Base-by-base conservation (phyloP, 192 early-diverging fungal species). In the Umbelopsis isabellina region DNA sequence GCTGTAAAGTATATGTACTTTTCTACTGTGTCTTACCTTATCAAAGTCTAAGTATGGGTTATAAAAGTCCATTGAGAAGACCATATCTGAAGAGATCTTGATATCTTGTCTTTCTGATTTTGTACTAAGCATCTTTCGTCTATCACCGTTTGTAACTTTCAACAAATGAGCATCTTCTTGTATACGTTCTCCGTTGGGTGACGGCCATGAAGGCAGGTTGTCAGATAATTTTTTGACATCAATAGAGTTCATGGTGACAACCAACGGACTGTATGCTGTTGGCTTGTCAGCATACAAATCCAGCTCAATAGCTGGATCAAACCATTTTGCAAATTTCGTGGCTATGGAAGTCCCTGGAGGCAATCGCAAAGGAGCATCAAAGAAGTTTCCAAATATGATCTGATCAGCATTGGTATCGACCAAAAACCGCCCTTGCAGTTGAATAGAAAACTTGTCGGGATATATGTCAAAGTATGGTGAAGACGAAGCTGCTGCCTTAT, bases 301-400 rank as follows among this genome's bases (percentile, higher is more conserved):
- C 8, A 82, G 77, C 69, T 91, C 73, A 25, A 95, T 76, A 21
- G 89, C 90, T 10, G 92, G 90, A 76, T 95, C 93, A 70, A 93
- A 91, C 67, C 85, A 83, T 64, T 87, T 86, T 21, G 91, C 86
- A 53, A 93, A 88, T 69, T 88, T 92, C 44, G 93, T 71, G 2
- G 90, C 91, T 48, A 94, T 73, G 61, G 87, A 91, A 11, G 86
- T 79, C 23, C 90, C 87, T 0, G 86, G 86, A 7, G 93, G 93
- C 1, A 90, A 83, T 6, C 80, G 75, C 20, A 92, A 74, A 48
- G 91, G 91, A 18, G 79, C 64, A 67, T 92, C 89, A 71, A 95
- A 95, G 61, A 87, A 84, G 51, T 89, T 88, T 13, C 93, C 93
- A 81, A 93, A 95, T 8, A 94, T 70, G 10, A 94, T 83, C 37